Evolutionary conservation across 75 land plant genomes (phyloP), one percentile per base, ranked within the genome.

Genomic region (Larix kaempferi): DNA sequence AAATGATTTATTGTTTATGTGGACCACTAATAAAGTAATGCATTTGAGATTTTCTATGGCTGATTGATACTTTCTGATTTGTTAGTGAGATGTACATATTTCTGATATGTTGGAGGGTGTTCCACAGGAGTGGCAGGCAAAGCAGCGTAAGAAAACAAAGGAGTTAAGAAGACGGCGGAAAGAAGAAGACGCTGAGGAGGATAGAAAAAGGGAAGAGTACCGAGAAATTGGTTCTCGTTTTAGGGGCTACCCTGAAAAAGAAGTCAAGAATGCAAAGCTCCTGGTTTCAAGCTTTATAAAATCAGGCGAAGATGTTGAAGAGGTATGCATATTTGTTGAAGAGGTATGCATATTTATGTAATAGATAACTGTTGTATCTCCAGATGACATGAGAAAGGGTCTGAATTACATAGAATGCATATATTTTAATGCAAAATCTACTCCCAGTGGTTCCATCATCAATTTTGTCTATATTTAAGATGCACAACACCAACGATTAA

Each of bases 111-210:
- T 49, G 54, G 54, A 49, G 54, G 12, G 54, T 11, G 12, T 49
- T 1, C 11, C 12, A 57, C 81, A 97, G 99, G 99, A 95, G 79
- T 97, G 99, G 99, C 90, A 97, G 83, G 95, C 87, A 41, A 74
- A 75, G 44, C 93, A 90, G 78, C 57, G 95, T 44, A 86, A 93
- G 67, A 94, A 91, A 84, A 91, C 84, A 11, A 86, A 84, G 82
- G 94, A 95, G 59, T 82, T 91, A 59, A 75, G 83, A 54, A 67
- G 78, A 52, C 60, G 29, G 56, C 88, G 94, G 37, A 85, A 82
- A 73, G 81, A 66, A 62, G 99, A 92, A 71, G 91, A 88, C 17
- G 94, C 87, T 55, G 93, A 89, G 74, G 99, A 96, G 73, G 78
- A 77, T 21, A 84, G 85, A 75, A 92, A 92, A 78, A 81, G 83